Base-by-base conservation (phyloP, 164 flowering plant genomes). In the Nymphaea colorata region DNA sequence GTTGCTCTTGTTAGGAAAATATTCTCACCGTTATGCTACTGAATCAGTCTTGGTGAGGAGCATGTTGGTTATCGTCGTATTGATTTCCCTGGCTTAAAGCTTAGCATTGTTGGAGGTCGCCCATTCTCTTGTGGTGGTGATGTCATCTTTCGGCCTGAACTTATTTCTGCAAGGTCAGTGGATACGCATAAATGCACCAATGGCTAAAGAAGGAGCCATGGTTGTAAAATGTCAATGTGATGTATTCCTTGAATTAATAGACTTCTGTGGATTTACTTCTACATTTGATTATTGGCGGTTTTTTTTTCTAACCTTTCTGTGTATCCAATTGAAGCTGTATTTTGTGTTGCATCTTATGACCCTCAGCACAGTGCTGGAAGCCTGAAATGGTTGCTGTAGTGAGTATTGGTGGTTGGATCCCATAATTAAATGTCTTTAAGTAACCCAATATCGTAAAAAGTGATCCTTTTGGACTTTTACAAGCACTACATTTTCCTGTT, bases 51-150 rank as follows among this genome's bases (percentile, higher is more conserved):
- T 64, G 88, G 98, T 3, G 80, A 86, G 72, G 86, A 83, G 73
- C 98, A 89, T 79, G 89, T 89, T 59, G 94, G 83, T 59, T 89
- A 86, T 69, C 43, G 70, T 41, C 83, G 87, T 66, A 41, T 88
- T 77, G 96, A 92, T 72, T 87, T 82, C 74, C 91, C 92, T 64
- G 16, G 42, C 14, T 60, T 84, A 68, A 88, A 89, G 74, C 71
- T 92, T 65, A 87, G 87, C 69, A 73, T 92, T 76, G 87, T 87
- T 79, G 96, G 98, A 77, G 96, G 96, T 44, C 84, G 96, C n/a
- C 98, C 96, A 68, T 92, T 89, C 82, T 89, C 98, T 69, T 70
- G 78, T 79, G 98, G 96, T 0, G 96, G 96, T 62, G 70, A 71
- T 43, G 63, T 47, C 17, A 60, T 90, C 62, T 85, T 82, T 76